Evolutionary conservation across 1,284 basidiomycete genomes (phyloP).

Genomic region (Rhodotorula sp.): DNA sequence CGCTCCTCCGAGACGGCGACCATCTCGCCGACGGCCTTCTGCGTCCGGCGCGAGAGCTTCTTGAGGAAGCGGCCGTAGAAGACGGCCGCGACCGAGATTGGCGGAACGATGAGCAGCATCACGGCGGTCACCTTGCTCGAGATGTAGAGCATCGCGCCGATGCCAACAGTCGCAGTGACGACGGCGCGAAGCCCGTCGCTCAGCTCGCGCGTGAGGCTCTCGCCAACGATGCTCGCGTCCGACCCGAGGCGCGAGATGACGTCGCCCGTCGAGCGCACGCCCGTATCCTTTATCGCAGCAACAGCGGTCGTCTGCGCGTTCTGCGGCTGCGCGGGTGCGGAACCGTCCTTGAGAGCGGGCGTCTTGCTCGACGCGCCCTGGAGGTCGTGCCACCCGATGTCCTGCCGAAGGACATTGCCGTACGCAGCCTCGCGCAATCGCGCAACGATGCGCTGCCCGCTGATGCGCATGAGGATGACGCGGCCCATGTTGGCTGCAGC

Average conservation of each 20-base stretch:
- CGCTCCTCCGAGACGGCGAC: slow-evolving; percentile 75
- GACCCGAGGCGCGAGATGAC: slow-evolving; percentile 87
- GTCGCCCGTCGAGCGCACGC: slow-evolving; percentile 91
- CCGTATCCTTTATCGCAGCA: slow-evolving; percentile 62
- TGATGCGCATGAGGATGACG: slow-evolving; percentile 82
- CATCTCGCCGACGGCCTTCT: slow-evolving; percentile 59
- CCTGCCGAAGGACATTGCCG: slow-evolving; percentile 72
- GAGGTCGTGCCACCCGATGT: slow-evolving; percentile 47
- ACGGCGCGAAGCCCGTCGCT: slow-evolving; percentile 85
- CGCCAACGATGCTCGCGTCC: slow-evolving; percentile 92
- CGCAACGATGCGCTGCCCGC: slow-evolving; percentile 88
- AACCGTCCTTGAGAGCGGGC: not conserved
- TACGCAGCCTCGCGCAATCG: slow-evolving; percentile 82
- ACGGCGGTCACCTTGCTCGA: slow-evolving; percentile 85
- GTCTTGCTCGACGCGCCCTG: slow-evolving; percentile 36
- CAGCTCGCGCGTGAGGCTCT: slow-evolving; percentile 86
- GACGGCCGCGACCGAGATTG: slow-evolving; percentile 91
- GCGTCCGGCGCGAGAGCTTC: slow-evolving; percentile 84
- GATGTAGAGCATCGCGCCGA: slow-evolving; percentile 94
- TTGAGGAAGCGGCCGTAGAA: slow-evolving; percentile 95
- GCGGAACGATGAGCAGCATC: slow-evolving; percentile 87
- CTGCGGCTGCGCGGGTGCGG: slow-evolving; percentile 2
- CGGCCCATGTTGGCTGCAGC: slow-evolving; percentile 80
- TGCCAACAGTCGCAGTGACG: slow-evolving; percentile 86
- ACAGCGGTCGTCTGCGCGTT: slow-evolving; percentile 12